These are phyloP conservation scores for Penicillium subrubescens DNA, from an alignment of 495 filamentous ascomycete genomes.

Conservation along the genomic window DNA sequence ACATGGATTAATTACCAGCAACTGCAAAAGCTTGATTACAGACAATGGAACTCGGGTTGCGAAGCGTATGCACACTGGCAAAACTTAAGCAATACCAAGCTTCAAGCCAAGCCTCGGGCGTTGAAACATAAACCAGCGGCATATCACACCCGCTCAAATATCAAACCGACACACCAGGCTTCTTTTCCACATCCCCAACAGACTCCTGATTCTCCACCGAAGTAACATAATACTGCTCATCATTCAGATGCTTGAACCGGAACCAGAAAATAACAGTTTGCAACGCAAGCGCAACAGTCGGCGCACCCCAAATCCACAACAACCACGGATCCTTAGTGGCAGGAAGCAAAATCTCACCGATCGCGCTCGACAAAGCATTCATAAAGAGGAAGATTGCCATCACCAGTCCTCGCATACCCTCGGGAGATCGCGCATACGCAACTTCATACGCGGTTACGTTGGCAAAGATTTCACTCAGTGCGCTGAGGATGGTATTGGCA, in stretches of 20 bases:
- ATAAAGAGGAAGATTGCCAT: constrained; percentile 64
- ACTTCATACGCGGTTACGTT: constrained; percentile 73
- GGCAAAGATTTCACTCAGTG: constrained; percentile 68
- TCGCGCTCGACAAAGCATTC: constrained; percentile 49
- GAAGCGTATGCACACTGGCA: background rate
- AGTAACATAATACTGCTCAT: constrained; percentile 45
- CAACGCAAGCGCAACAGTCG: constrained; percentile 48
- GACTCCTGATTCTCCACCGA: constrained; percentile 18
- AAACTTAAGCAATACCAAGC: background rate
- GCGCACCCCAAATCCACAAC: constrained; percentile 56
- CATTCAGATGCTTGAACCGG: constrained; percentile 46
- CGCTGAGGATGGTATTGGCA: constrained; percentile 54
- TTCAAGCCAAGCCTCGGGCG: background rate
- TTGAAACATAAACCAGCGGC: background rate
- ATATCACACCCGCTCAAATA: background rate
- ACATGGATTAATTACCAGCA: too few species aligned
- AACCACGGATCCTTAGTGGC: constrained; percentile 63
- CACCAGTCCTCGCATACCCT: constrained; percentile 69
- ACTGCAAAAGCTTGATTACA: background rate
- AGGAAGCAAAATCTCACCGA: constrained; percentile 61
- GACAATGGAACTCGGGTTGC: background rate
- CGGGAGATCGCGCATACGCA: constrained; percentile 70
- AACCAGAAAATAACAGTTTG: constrained; percentile 53
- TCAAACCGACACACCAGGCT: background rate
- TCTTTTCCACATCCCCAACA: background rate